A percentile compares a stretch with the other conserved stretches of the same genome.
Conservation (phyloP, 2,329 filamentous ascomycete genomes). For the Colletotrichum theobromicola region DNA sequence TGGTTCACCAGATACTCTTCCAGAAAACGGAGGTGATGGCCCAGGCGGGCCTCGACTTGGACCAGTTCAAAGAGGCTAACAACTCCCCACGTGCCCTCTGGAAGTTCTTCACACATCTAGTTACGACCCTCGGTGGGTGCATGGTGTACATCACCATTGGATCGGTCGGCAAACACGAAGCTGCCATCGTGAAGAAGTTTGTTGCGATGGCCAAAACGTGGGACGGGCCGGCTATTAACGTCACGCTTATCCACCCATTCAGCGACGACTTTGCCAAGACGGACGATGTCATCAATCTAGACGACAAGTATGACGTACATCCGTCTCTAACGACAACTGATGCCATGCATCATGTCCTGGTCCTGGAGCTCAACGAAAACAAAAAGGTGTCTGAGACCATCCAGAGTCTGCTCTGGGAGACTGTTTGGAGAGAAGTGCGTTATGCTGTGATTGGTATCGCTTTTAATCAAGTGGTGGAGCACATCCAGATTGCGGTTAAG, state of each 20-base stretch:
- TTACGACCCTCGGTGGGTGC: constrained; percentile 23
- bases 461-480: constrained; percentile 18
- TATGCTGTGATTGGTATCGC: constrained; percentile 30
- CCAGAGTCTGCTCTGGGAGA: constrained; percentile 29
- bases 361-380: constrained; percentile 25
- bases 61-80: constrained; percentile 25
- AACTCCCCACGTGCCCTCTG: constrained; percentile 24
- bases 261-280: constrained; percentile 25
- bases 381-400: constrained; percentile 26
- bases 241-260: constrained; percentile 31
- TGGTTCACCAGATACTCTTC: constrained; percentile 30
- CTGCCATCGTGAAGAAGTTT: constrained; percentile 29
- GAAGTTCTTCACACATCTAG: constrained; percentile 26
- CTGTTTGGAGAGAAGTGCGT: constrained; percentile 30
- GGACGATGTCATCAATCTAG: constrained; percentile 27
- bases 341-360: constrained; percentile 30
- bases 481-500: constrained; percentile 16
- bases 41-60: constrained; percentile 22
- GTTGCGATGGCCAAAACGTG: constrained; percentile 24
- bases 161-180: constrained; percentile 29
- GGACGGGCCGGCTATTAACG: constrained; percentile 28
- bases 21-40: constrained; percentile 27
- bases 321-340: constrained; percentile 32
- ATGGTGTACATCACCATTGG: constrained; percentile 31
- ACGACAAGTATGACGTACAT: constrained; percentile 32